These are phyloP conservation scores for Vigna angularis DNA, from an alignment of 306 rosid genomes.

Conservation along the genomic window DNA sequence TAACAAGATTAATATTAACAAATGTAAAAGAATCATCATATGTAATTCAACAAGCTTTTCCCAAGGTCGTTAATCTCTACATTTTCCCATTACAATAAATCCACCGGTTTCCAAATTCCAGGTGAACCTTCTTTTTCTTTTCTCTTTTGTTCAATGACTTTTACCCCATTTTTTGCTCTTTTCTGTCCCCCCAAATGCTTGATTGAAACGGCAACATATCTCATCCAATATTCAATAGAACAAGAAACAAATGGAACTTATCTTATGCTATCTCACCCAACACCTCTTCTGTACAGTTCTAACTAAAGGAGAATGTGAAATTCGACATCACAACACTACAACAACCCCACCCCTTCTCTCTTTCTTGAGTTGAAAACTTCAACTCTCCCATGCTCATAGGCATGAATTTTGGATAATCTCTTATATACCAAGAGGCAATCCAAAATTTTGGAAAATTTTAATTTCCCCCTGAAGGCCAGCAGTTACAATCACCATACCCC, in stretches of 20 bases:
- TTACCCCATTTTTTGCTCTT: slow-evolving; percentile 1
- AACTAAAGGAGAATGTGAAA: slow-evolving; percentile 44
- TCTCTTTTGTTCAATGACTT: slow-evolving; percentile 40
- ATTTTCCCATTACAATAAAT: slow-evolving; percentile 67
- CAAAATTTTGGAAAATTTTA: slow-evolving; percentile 84
- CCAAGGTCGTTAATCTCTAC: slow-evolving; percentile 63
- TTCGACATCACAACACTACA: slow-evolving; percentile 27
- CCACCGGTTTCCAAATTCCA: slow-evolving; percentile 59
- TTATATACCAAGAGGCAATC: slow-evolving; percentile 72
- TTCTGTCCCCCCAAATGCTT: slow-evolving; percentile 29
- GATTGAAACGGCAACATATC: slow-evolving; percentile 46
- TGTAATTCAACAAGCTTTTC: slow-evolving; percentile 60
- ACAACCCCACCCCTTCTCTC: neutral
- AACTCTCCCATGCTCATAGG: slow-evolving; percentile 48
- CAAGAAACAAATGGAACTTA: slow-evolving; percentile 60
- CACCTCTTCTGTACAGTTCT: slow-evolving; percentile 67
- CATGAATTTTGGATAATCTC: slow-evolving; percentile 28
- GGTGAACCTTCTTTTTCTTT: slow-evolving; percentile 46
- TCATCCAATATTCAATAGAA: slow-evolving; percentile 57
- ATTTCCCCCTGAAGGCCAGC: slow-evolving; percentile 89
- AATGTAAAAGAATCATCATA: slow-evolving; percentile 61
- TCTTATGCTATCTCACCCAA: slow-evolving; percentile 67
- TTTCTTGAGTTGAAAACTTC: slow-evolving; percentile 37
- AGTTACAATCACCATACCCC: slow-evolving; percentile 90
- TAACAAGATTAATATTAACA: slow-evolving; percentile 27